These are phyloP conservation scores for Arthrobotrys megalospora DNA, from an alignment of 2,329 filamentous ascomycete genomes.

Conservation along the genomic window DNA sequence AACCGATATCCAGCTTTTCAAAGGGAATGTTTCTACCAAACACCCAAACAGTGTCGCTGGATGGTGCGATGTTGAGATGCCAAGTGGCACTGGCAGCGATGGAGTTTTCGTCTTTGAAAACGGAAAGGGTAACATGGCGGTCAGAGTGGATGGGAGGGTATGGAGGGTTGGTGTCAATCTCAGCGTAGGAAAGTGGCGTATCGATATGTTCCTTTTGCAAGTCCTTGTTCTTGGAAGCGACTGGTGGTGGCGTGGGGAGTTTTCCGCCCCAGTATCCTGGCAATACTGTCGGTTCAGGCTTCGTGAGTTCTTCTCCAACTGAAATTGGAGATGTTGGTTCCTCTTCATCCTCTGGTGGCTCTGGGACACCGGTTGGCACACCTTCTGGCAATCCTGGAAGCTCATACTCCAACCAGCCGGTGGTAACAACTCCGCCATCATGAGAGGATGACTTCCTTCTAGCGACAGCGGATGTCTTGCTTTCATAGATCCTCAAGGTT, in stretches of 20 bases:
- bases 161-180: slow-evolving; percentile 94
- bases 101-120: slow-evolving; percentile 71
- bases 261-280: slow-evolving; percentile 59
- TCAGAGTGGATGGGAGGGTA: slow-evolving; percentile 98
- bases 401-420: slow-evolving; percentile 64
- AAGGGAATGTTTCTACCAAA: slow-evolving; percentile 72
- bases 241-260: slow-evolving; percentile 67
- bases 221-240: slow-evolving; percentile 68
- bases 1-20: slow-evolving; percentile 69
- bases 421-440: slow-evolving; percentile 65
- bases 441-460: slow-evolving; percentile 64
- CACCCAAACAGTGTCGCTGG: slow-evolving; percentile 68
- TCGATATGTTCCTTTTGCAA: slow-evolving; percentile 68
- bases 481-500: slow-evolving; percentile 69
- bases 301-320: slow-evolving; percentile 63
- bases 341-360: slow-evolving; percentile 60
- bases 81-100: slow-evolving; percentile 50
- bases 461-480: slow-evolving; percentile 62
- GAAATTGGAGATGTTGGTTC: slow-evolving; percentile 60
- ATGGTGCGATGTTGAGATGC: slow-evolving; percentile 63
- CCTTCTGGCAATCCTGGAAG: slow-evolving; percentile 63
- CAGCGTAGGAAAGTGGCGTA: slow-evolving; percentile 79
- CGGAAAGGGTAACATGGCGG: slow-evolving; percentile 82
- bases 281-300: slow-evolving; percentile 57
- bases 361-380: slow-evolving; percentile 59